A percentile compares a stretch with the other conserved stretches of the same genome.
Conservation (phyloP, 2,329 filamentous ascomycete species). For the Aspergillus sojae region DNA sequence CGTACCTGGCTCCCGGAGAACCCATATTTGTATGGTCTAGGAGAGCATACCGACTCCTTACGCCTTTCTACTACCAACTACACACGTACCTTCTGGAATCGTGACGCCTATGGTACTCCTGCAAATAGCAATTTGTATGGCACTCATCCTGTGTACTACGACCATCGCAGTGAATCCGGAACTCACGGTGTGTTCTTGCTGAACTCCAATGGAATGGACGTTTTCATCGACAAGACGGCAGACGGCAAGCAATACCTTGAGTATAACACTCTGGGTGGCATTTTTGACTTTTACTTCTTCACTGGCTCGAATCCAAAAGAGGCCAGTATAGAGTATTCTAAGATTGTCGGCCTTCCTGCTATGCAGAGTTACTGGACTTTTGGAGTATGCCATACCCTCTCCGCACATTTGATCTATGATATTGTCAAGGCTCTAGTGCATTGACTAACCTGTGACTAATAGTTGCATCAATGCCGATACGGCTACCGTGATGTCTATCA, state of each 20-base stretch:
- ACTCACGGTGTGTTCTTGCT: conserved; percentile 69
- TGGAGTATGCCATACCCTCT: conserved; percentile 46
- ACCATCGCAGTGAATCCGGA: conserved; percentile 62
- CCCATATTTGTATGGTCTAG: conserved; percentile 76
- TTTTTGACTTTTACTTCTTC: conserved; percentile 72
- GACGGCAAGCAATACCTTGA: conserved; percentile 69
- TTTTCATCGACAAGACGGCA: conserved; percentile 68
- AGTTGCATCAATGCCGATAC: conserved; percentile 64
- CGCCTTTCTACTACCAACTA: conserved; percentile 70
- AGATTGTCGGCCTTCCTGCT: conserved; percentile 58
- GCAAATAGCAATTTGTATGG: conserved; percentile 70
- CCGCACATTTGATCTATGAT: background rate
- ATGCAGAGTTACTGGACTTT: conserved; percentile 69
- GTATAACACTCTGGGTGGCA: conserved; percentile 77
- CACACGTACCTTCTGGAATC: conserved; percentile 69
- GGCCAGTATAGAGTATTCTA: conserved; percentile 62
- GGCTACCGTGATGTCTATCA: conserved; percentile 58
- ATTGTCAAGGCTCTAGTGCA: background rate
- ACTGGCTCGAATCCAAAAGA: conserved; percentile 61
- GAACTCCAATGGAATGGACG: conserved; percentile 76
- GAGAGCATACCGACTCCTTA: conserved; percentile 74
- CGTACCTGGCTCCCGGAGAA: conserved; percentile 69
- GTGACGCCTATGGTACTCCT: conserved; percentile 66
- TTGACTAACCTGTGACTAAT: background rate
- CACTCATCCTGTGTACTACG: conserved; percentile 74